A percentile compares a stretch with the other conserved stretches of the same genome.
Conservation (phyloP, 305 asterid genomes). For the Fraxinus latifolia region DNA sequence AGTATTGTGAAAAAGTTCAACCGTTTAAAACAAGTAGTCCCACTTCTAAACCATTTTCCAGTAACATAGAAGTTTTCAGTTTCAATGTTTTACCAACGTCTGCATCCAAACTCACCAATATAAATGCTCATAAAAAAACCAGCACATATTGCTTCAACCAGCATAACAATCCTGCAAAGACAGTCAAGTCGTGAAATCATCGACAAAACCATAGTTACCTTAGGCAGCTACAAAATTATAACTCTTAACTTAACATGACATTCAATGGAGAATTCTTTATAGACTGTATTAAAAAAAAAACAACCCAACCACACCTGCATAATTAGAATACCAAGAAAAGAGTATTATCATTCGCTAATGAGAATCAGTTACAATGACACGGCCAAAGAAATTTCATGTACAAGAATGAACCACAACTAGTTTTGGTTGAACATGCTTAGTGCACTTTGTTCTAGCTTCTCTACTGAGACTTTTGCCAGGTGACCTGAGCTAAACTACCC, state of each 20-base stretch:
- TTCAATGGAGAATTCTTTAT: constrained; percentile 1
- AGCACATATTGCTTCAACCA: constrained; percentile 80
- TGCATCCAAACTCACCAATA: constrained; percentile 62
- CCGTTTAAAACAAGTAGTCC: constrained; percentile 3
- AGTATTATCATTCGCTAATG: not conserved
- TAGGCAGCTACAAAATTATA: constrained; percentile 15
- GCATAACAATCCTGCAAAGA: constrained; percentile 77
- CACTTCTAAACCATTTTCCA: constrained; percentile 18
- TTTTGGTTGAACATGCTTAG: constrained; percentile 12
- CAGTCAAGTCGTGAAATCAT: constrained; percentile 29
- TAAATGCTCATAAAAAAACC: constrained; percentile 79
- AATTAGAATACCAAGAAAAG: constrained; percentile 3
- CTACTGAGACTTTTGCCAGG: not conserved
- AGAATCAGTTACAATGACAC: not conserved
- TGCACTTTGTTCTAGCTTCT: constrained; percentile 15
- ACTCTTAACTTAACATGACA: constrained; percentile 18
- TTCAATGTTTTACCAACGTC: constrained; percentile 17
- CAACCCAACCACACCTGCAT: constrained; percentile 8
- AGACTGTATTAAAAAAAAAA: constrained; percentile 11
- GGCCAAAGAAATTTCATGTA: constrained; percentile 14
- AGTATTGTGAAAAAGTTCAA: not conserved
- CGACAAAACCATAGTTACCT: constrained; percentile 20
- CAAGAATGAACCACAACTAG: constrained; percentile 11
- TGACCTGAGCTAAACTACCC: constrained; percentile 12
- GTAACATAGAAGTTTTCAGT: constrained; percentile 17